Evolutionary conservation across 768 basidiomycete genomes (phyloP), one percentile per base, ranked within the genome.

Genomic region (Rhodosporidiobolus sp.): DNA sequence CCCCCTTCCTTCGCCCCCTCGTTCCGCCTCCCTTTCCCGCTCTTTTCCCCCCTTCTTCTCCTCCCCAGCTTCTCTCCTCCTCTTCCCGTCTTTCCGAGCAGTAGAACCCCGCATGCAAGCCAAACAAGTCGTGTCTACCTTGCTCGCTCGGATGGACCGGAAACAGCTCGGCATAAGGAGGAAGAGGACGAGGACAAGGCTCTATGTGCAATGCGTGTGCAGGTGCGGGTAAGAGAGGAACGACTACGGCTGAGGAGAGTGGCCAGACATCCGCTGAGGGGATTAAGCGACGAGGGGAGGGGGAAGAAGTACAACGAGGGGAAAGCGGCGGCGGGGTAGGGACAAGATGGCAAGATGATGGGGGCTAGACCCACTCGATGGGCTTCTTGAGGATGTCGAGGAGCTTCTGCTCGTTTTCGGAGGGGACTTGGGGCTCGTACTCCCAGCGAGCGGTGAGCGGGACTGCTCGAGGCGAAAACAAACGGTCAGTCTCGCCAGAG

Each of bases 391-490:
- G 80, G 1, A 88, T 86, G 43, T 84, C 82, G 46, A 90, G 74
- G 46, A 92, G 77, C 63, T 84, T 84, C 26, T 85, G 88, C 79
- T 94, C 92, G 68, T 81, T 84, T 38, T 87, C 83, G 28, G 81
- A 83, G 4, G 89, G 91, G 74, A 93, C 80, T 12, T 90, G 88
- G 8, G 86, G 84, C 87, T 88, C 88, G 80, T 94, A 94, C 81
- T 94, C 92, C 92, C 92, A 94, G 73, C 90, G 85, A 34, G 90
- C 90, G 9, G 87, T 89, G 81, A 92, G 88, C 0, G 92, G 92
- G 63, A 94, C 74, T 76, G 77, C 70, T 35, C 3, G 24, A 6
- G 20, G 0, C 14, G 19, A 26, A 48, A 8, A n/a, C n/a, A 43
- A 53, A 22, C 7, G 17, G 55, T 26, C 22, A 38, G 32, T 4